A percentile compares a stretch with the other conserved stretches of the same genome.
phyloP scores from a whole-genome alignment of 352 stramenopile genomes.

The Pelagophyceae sp. region DNA sequence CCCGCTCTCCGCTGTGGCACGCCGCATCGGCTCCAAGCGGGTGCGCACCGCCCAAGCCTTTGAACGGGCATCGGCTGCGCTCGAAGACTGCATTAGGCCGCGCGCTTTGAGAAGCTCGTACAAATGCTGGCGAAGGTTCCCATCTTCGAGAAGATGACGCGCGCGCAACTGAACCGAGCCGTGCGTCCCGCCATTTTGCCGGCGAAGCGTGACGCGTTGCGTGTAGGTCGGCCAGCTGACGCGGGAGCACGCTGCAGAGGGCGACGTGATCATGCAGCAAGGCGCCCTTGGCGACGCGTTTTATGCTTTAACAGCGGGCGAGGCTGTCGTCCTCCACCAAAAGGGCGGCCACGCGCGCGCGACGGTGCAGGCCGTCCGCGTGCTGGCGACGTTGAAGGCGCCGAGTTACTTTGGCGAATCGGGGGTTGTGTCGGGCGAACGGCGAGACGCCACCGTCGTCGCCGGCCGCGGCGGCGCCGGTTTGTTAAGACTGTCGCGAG shows the following conservation, averaged over 20 bases:
- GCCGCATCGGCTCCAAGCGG: too few species aligned
- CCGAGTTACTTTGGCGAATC: background rate
- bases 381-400: background rate
- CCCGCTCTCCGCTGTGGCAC: too few species aligned
- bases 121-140: background rate
- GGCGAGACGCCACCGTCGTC: background rate
- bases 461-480: too few species aligned
- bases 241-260: too few species aligned
- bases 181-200: background rate
- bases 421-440: background rate
- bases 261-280: background rate
- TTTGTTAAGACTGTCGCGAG: background rate
- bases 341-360: background rate
- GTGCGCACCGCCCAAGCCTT: too few species aligned
- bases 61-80: too few species aligned
- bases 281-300: background rate
- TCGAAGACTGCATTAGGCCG: background rate
- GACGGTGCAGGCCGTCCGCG: too few species aligned
- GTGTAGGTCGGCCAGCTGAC: background rate
- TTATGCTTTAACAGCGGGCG: background rate
- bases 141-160: background rate
- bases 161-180: background rate
- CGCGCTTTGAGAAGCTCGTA: background rate
- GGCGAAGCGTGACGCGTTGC: background rate
- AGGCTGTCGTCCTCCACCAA: background rate